Evolutionary conservation across 129 eudicot species (phyloP), one percentile per base, ranked within the genome.

Genomic region (Solidago caesia): DNA sequence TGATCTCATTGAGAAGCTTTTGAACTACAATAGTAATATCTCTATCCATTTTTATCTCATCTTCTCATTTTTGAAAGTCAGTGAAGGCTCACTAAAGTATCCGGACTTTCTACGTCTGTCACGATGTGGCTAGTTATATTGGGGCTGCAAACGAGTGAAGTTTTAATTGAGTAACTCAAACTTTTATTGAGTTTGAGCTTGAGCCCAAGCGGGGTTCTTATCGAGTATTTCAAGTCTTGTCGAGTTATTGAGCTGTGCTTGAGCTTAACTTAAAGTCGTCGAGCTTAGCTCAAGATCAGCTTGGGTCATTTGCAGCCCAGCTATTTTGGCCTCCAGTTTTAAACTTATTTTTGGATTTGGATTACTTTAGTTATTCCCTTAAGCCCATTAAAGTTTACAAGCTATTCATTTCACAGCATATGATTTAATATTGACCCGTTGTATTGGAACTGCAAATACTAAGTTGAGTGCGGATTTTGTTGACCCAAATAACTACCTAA

Each of bases 1-100:
- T 75, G 98, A 93, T 78, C 95, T 93, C 79, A 93, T 93, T 51
- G 98, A 93, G 91, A 93, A 90, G 92, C 98, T 93, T 67, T 87
- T 93, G 82, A 90, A 90, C 91, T 89, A 92, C 82, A 90, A 93
- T 47, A 86, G 96, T 90, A 74, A 71, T 39, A 46, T 60, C 83
- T 77, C 76, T 79, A 66, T 61, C 76, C 57, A 60, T 75, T 80
- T 39, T 77, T 39, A 11, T 26, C 9, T 46, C 72, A n/a, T 3
- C 4, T 15, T 6, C 16, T 53, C 16, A 53, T 12, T 8, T 53
- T 53, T 53, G 59, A 2, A 4, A 14, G 16, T 53, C 16, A 14
- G 21, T 53, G 2, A 33, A 53, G 15, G 21, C 5, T 53, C 14
- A 9, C 15, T 13, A 45, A 21, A 11, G 14, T 41, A 5, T 33